Evolutionary conservation across 306 rosid genomes (phyloP).

Genomic region (Pterocarpus macrocarpus): DNA sequence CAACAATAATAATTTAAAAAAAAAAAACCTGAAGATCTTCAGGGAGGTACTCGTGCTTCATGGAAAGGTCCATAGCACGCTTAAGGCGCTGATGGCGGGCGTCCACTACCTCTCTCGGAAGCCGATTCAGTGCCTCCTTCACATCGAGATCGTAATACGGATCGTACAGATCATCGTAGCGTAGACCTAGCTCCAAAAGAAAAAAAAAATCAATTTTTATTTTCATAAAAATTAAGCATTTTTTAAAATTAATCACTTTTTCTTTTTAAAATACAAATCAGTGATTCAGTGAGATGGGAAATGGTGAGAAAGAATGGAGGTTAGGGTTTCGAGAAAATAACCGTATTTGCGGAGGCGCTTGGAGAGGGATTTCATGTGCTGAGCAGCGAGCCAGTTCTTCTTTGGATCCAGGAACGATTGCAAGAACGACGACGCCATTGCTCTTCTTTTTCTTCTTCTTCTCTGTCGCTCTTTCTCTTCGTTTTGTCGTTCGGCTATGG

Average conservation of each 20-base stretch:
- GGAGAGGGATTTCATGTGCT: constrained; percentile 86
- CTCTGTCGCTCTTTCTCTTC: constrained; percentile 1
- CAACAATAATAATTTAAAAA: background rate
- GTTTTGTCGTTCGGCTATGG: background rate
- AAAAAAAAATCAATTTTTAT: background rate
- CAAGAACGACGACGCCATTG: constrained; percentile 77
- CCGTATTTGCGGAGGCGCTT: constrained; percentile 85
- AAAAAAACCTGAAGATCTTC: constrained; percentile 79
- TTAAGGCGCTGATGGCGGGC: constrained; percentile 95
- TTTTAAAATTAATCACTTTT: background rate
- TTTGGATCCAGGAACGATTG: constrained; percentile 74
- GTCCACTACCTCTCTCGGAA: constrained; percentile 88
- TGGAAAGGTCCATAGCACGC: constrained; percentile 96
- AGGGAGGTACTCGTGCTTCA: constrained; percentile 94
- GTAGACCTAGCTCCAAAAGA: constrained; percentile 67
- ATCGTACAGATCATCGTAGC: constrained; percentile 91
- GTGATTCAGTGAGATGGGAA: background rate
- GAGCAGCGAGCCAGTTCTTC: constrained; percentile 85
- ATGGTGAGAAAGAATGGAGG: background rate
- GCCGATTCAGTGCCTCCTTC: constrained; percentile 91
- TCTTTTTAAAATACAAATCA: background rate
- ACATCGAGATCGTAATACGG: constrained; percentile 85
- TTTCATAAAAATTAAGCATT: background rate
- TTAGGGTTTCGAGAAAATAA: constrained; percentile 54
- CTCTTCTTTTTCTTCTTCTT: constrained; percentile 7